Base-by-base conservation (phyloP, 352 stramenopile genomes). In the Phytopythium litorale region DNA sequence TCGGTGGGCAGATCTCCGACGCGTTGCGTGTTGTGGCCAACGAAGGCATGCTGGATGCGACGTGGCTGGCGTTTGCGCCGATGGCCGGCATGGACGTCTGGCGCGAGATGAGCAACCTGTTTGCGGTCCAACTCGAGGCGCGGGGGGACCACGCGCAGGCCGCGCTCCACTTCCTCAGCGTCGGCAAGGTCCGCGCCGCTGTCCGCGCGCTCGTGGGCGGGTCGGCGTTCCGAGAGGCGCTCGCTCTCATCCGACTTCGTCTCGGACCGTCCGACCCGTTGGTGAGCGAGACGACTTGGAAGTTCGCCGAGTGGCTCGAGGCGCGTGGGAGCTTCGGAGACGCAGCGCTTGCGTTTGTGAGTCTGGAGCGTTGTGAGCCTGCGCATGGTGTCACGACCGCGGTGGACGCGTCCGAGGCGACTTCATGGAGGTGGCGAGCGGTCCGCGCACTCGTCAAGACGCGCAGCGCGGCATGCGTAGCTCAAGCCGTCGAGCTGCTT, bases 11-110 rank as follows among this genome's bases (percentile, higher is more conserved):
- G 23, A 65, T 94, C 35, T 65, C 40, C 6, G 82, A 90, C 3
- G 81, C 85, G 1, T 65, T 94, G 18, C 76, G 73, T 9, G 45
- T 92, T 0, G 72, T 94, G 12, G 72, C 78, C 6, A 76, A 74
- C 25, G 75, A 88, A 65, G 64, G 68, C 38, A 56, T 58, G 25
- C 65, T 94, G 15, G 74, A 60, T 28, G 46, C 73, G 25, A 69
- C 65, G 11, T 94, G 82, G 82, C 66, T 94, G n/a, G 69, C 82
- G 2, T 76, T 85, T 28, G 82, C 85, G 25, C 82, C 85, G 1
- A 87, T 89, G 78, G 83, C 76, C n/a, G 85, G 85, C 2, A 52
- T 86, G 51, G 78, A 89, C 30, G 72, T 91, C 19, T 94, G 84
- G 84, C 70, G 77, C 32, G 79, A 94, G 45, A 66, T 89, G 50